Evolutionary conservation across 2,329 filamentous ascomycete genomes (phyloP).

Genomic region (Pestalotiopsis sp.): DNA sequence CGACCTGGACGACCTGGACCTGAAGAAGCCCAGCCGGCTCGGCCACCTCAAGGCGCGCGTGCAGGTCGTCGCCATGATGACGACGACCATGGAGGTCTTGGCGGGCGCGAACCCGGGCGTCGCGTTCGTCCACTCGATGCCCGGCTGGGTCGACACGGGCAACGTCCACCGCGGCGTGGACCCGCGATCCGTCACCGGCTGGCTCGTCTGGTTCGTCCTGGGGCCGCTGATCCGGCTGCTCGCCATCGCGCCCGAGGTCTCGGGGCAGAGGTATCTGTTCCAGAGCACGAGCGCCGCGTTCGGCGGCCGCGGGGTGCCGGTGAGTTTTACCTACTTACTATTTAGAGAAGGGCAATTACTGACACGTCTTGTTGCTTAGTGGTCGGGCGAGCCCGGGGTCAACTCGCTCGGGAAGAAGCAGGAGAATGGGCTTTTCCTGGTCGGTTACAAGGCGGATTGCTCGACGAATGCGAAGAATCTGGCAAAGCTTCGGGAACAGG

Average conservation of each 20-base stretch:
- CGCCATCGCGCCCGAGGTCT: conserved; percentile 30
- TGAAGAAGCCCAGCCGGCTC: conserved; percentile 35
- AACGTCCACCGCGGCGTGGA: conserved; percentile 32
- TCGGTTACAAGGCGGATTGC: conserved; percentile 34
- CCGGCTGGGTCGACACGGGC: conserved; percentile 38
- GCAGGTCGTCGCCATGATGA: conserved; percentile 34
- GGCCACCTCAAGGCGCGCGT: conserved; percentile 29
- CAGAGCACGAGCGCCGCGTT: conserved; percentile 37
- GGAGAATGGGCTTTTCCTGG: conserved; percentile 34
- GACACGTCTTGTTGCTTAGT: conserved; percentile 13
- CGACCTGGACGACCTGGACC: conserved; percentile 35
- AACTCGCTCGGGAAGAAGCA: conserved; percentile 27
- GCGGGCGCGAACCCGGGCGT: conserved; percentile 32
- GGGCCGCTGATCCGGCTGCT: conserved; percentile 33
- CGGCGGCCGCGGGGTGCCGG: conserved; percentile 33
- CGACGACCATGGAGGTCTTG: conserved; percentile 33
- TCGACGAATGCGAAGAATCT: conserved; percentile 33
- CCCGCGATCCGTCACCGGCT: conserved; percentile 26
- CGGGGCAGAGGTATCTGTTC: conserved; percentile 37
- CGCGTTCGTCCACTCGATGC: conserved; percentile 38
- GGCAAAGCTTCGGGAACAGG: conserved; percentile 29
- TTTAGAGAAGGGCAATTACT: too few relatives aligned
- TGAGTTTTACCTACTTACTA: too few relatives aligned
- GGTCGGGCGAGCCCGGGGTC: conserved; percentile 31
- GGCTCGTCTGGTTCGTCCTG: conserved; percentile 35